phyloP scores from a whole-genome alignment of 768 basidiomycete genomes.

The Trametes punicea region DNA sequence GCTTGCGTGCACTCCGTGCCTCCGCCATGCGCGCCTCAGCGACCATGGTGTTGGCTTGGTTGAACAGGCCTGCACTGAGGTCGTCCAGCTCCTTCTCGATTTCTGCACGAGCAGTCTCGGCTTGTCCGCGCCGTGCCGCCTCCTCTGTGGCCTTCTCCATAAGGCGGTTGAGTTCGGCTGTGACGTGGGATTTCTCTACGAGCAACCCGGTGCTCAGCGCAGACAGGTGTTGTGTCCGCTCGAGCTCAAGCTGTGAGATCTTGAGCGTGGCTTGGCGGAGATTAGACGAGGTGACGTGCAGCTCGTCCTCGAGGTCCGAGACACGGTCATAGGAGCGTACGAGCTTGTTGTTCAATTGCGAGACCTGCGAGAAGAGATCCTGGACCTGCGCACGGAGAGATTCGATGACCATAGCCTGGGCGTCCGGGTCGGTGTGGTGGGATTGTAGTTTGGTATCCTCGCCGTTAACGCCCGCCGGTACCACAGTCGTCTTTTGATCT shows the following conservation, averaged over 20 bases:
- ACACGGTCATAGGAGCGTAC: constrained; percentile 89
- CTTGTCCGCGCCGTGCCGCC: constrained; percentile 85
- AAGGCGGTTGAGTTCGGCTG: constrained; percentile 83
- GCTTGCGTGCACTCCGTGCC: constrained; percentile 70
- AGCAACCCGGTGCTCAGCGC: constrained; percentile 88
- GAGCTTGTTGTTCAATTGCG: constrained; percentile 88
- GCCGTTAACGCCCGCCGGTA: constrained; percentile 17
- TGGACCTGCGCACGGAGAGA: constrained; percentile 79
- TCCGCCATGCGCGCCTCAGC: constrained; percentile 75
- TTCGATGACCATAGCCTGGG: constrained; percentile 79
- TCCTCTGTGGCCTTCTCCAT: constrained; percentile 97
- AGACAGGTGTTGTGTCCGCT: constrained; percentile 82
- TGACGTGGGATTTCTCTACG: constrained; percentile 90
- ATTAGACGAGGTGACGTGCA: constrained; percentile 63
- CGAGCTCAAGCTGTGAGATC: constrained; percentile 77
- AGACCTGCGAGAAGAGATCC: constrained; percentile 87
- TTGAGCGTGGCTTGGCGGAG: constrained; percentile 59
- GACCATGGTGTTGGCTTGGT: constrained; percentile 97
- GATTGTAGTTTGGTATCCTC: constrained; percentile 19
- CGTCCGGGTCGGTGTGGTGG: constrained; percentile 44
- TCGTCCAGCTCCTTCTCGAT: constrained; percentile 96
- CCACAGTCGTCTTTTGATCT: constrained; percentile 22
- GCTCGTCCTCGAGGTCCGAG: constrained; percentile 87
- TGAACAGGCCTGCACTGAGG: constrained; percentile 85
- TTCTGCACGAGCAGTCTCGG: constrained; percentile 73